Evolutionary conservation across 108 stramenopile genomes (phyloP), one percentile per base, ranked within the genome.

Genomic region (Pseudonitzschia delicatissima): DNA sequence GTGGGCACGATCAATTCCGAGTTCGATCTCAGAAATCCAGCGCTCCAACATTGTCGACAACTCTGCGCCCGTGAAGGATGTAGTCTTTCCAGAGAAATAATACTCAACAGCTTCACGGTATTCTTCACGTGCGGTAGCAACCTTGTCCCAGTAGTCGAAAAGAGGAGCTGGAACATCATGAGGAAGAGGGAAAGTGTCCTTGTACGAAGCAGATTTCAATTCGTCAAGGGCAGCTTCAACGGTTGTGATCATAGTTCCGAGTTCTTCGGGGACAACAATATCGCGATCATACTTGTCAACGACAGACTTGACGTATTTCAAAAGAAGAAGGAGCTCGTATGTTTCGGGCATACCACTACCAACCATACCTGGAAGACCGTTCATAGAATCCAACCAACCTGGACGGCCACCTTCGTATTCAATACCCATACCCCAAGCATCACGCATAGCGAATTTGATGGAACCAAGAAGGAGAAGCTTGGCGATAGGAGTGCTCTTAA

Each of bases 331-430:
- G 33, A 93, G 70, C 72, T 97, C 97, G 64, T 90, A 94, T 3
- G 95, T 94, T 66, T 96, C 94, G 5, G 93, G 88, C 91, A 94
- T 95, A 45, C 90, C 92, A 61, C 81, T 82, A 60, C 94, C 94
- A 71, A 97, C 83, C 83, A 93, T 84, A 75, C 91, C 93, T 21
- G 87, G 90, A 67, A 96, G 86, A 79, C 97, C 97, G 67, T 97
- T 97, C 97, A 97, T 97, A 61, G 94, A 94, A 74, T 97, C 97
- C 62, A 94, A 83, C 97, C 97, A 97, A 34, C 97, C 97, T 20
- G 97, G 96, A 57, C 93, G 87, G 12, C 95, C 95, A 44, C 94
- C 97, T 76, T 97, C 97, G 76, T 96, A 96, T 79, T 97, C 97
- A 47, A 97, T 77, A 42, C 97, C 97, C 89, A 96, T 92, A 53